Evolutionary conservation across 2,329 filamentous ascomycete species (phyloP), one percentile per base, ranked within the genome.

Genomic region (Pseudogymnoascus sp.): DNA sequence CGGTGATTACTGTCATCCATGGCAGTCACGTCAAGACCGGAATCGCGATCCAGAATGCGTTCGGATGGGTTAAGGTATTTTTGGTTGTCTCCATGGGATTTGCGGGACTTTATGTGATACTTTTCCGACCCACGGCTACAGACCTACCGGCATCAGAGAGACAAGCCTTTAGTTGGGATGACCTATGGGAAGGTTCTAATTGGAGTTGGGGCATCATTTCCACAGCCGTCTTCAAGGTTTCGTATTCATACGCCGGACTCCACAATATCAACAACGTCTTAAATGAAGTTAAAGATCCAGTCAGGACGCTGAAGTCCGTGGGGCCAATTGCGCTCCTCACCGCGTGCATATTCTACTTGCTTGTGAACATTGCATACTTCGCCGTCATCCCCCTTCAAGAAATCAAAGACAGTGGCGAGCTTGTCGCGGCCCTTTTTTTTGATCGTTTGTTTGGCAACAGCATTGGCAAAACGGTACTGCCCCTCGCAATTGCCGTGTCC

Each of bases 161-260:
- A 72, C 21, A 23, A 8, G 23, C 62, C 6, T 16, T 69, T 14
- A 61, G 60, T 0, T 87, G 83, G 80, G 76, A 83, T 16, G 73
- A 77, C 0, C 67, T 89, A 0, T 89, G 86, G 85, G 78, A 83
- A 43, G 84, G 80, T 35, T 88, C 85, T 1, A 83, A 86, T 62
- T 90, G 87, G 86, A 87, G 83, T 68, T 88, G 85, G 80, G 85
- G 85, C 31, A 77, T 83, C 1, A 76, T 90, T n/a, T 74, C 77
- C 1, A 83, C 81, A 0, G 79, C 81, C 0, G 69, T 84, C 4
- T 81, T 83, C 70, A 83, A 84, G 65, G 80, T 84, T 18, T 77
- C 83, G 59, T 83, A 82, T 75, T 81, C 76, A 59, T 85, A 80
- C 70, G 79, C 80, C 25, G 81, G 82, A 35, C 80, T 81, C 71